phyloP scores from a whole-genome alignment of 2,329 filamentous ascomycete genomes.

The Incumbomyces delicatus region DNA sequence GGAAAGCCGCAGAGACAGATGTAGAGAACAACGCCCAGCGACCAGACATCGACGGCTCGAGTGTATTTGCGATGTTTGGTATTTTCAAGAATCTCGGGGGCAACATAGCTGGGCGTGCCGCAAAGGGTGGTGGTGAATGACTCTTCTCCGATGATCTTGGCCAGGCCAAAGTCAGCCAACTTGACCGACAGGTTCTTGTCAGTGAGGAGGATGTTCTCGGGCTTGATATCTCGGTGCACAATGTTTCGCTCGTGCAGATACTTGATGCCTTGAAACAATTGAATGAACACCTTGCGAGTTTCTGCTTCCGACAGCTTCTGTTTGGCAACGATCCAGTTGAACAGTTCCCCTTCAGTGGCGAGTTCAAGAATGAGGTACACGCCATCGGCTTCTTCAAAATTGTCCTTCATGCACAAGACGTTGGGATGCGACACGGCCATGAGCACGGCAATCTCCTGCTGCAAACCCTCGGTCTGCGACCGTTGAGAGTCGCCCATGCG shows the following conservation, averaged over 20 bases:
- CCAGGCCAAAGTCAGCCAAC: slow-evolving; percentile 89
- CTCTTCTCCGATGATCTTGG: slow-evolving; percentile 97
- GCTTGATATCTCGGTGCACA: slow-evolving; percentile 95
- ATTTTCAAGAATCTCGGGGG: slow-evolving; percentile 85
- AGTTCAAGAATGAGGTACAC: slow-evolving; percentile 89
- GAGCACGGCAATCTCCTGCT: slow-evolving; percentile 91
- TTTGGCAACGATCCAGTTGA: slow-evolving; percentile 89
- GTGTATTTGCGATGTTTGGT: slow-evolving; percentile 78
- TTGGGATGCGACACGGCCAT: slow-evolving; percentile 97
- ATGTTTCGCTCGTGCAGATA: slow-evolving; percentile 96
- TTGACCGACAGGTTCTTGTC: slow-evolving; percentile 82
- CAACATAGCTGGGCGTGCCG: slow-evolving; percentile 94
- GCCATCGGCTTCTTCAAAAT: slow-evolving; percentile 81
- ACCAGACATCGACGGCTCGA: slow-evolving; percentile 93
- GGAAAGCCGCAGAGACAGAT: slow-evolving; percentile 96
- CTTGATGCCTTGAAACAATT: slow-evolving; percentile 88
- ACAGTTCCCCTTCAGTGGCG: slow-evolving; percentile 85
- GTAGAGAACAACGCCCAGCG: slow-evolving; percentile 92
- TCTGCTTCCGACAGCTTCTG: slow-evolving; percentile 78
- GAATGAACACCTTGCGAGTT: slow-evolving; percentile 75
- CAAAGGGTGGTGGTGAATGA: slow-evolving; percentile 94
- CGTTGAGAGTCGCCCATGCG: slow-evolving; percentile 70
- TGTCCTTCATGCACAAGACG: slow-evolving; percentile 85
- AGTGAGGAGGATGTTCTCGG: slow-evolving; percentile 84
- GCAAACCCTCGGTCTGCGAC: slow-evolving; percentile 73